Percentiles rank a stretch among this genome's conserved stretches.
Evolutionary conservation across 805 yeast species (phyloP).

Genomic region (Saccharomyces kudriavzevii): DNA sequence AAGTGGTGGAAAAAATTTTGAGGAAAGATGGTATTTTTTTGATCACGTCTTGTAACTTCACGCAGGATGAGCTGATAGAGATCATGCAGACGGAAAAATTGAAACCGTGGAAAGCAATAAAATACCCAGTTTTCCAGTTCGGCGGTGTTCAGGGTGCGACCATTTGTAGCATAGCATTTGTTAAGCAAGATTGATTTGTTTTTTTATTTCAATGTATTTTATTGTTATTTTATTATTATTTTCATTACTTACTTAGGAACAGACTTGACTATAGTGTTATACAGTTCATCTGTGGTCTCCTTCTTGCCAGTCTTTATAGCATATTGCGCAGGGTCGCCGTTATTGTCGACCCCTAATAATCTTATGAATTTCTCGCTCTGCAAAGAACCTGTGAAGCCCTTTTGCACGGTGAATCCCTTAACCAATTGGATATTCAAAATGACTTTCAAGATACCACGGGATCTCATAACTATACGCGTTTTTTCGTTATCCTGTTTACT

Average conservation of each 20-base stretch:
- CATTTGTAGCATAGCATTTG: constrained; percentile 79
- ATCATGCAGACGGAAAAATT: constrained; percentile 43
- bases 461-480: constrained; percentile 80
- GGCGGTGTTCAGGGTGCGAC: constrained; percentile 88
- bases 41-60: constrained; percentile 91
- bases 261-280: constrained; percentile 28
- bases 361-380: constrained; percentile 78
- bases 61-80: constrained; percentile 61
- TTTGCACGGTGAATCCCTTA: constrained; percentile 51
- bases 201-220: constrained; percentile 3
- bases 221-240: constrained; percentile 2
- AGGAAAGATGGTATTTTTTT: constrained; percentile 50
- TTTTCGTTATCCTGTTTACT: constrained; percentile 30
- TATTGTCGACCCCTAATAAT: constrained; percentile 56
- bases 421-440: constrained; percentile 68
- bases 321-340: constrained; percentile 68
- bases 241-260: constrained; percentile 11
- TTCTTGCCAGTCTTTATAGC: constrained; percentile 65
- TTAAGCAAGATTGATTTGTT: constrained; percentile 24
- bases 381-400: constrained; percentile 83
- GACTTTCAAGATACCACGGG: constrained; percentile 76
- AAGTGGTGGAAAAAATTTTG: constrained; percentile 49
- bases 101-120: constrained; percentile 54
- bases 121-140: constrained; percentile 77
- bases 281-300: constrained; percentile 51